Evolutionary conservation across 2,329 filamentous ascomycete species (phyloP), one percentile per base, ranked within the genome.

Genomic region (Fusarium subglutinans): DNA sequence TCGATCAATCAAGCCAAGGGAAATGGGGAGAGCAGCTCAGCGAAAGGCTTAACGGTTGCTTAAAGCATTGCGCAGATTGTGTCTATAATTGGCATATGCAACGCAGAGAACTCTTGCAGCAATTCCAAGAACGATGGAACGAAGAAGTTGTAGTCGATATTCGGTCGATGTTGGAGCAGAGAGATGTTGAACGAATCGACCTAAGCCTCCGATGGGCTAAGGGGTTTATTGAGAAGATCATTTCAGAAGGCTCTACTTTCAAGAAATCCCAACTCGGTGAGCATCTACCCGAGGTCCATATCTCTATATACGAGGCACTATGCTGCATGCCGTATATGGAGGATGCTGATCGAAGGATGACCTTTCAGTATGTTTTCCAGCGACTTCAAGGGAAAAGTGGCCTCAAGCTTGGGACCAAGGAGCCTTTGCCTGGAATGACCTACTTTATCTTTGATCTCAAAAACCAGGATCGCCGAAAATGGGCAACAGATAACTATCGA

Each of bases 291-390:
- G 85, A 89, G 35, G 90, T 94, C 12, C 89, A 97, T 57, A 89
- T 96, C 66, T 92, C 94, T 17, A 89, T 98, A 37, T 98, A 97
- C 77, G 96, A 98, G 81, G 92, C 93, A 1, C 85, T 98, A 58
- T 97, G 95, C 81, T 97, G 93, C 81, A 90, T 95, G 74, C 88
- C 92, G 2, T 94, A 97, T 79, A 86, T 98, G 69, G 87, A 83
- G 50, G 76, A 85, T n/a, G 84, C 87, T 3, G 85, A 86, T 8
- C 86, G 87, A 72, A 85, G 87, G 6, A 76, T 80, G 1, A 80
- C 91, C 73, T 98, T 98, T 80, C 93, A 98, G 80, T 90, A 88
- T 75, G 94, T 97, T 17, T 98, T 98, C 81, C 87, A 90, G 75
- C 88, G 94, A 28, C 90, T 97, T 5, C 83, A 84, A 60, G 90